phyloP scores from a whole-genome alignment of 495 filamentous ascomycete genomes.

The Aspergillus saccharolyticus region DNA sequence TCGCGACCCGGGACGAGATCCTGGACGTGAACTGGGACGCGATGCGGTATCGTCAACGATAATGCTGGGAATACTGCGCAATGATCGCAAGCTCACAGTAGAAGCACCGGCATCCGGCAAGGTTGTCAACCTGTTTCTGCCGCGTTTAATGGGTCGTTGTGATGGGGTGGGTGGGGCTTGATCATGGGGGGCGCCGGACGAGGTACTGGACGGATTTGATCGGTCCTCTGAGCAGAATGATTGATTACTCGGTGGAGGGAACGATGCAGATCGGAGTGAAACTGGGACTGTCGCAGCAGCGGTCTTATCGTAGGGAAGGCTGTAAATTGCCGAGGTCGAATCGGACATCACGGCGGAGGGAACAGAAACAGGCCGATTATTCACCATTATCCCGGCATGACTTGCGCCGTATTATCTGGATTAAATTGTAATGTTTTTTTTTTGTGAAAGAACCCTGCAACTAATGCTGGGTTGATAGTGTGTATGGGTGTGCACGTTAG shows the following conservation, averaged over 20 bases:
- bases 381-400: conserved; percentile 43
- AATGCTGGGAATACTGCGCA: conserved; percentile 42
- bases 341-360: conserved; percentile 28
- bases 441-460: neutral
- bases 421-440: neutral
- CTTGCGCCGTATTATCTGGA: conserved; percentile 19
- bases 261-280: conserved; percentile 29
- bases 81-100: conserved; percentile 24
- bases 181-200: conserved; percentile 20
- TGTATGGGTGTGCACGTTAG: neutral
- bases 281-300: conserved; percentile 20
- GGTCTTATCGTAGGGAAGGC: conserved; percentile 29
- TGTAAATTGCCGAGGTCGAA: conserved; percentile 22
- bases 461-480: neutral
- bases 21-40: conserved; percentile 36
- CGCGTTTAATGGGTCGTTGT: conserved; percentile 11
- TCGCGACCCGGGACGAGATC: conserved; percentile 28
- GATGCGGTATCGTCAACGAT: conserved; percentile 32
- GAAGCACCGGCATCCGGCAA: conserved; percentile 13
- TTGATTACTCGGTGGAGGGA: conserved; percentile 23
- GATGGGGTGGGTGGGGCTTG: conserved; percentile 19
- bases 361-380: conserved; percentile 31
- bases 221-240: conserved; percentile 25
- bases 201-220: conserved; percentile 25
- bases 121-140: conserved; percentile 4